Evolutionary conservation across 768 basidiomycete species (phyloP).

Genomic region (Leccinum longicurvipes): DNA sequence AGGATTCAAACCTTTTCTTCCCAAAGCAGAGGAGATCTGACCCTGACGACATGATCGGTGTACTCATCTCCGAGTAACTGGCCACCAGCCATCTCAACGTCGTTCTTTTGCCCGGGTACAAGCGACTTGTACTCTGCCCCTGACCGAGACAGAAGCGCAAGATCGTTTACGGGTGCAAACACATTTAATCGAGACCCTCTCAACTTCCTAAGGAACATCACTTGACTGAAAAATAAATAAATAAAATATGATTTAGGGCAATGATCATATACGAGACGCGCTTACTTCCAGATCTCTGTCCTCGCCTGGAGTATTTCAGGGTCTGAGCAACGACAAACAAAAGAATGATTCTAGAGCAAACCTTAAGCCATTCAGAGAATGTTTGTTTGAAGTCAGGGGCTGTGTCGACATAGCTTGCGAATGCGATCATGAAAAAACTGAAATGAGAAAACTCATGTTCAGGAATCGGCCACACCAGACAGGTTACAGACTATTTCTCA

Average conservation of each 20-base stretch:
- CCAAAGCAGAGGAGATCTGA: constrained; percentile 27
- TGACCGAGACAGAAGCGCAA: constrained; percentile 75
- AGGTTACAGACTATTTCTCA: constrained; percentile 80
- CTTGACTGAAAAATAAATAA: constrained; percentile 56
- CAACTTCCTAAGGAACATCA: constrained; percentile 79
- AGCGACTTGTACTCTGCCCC: constrained; percentile 54
- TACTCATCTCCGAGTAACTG: constrained; percentile 94
- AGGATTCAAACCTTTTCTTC: not conserved
- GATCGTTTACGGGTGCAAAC: constrained; percentile 89
- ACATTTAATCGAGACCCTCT: constrained; percentile 79
- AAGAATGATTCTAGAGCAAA: constrained; percentile 25
- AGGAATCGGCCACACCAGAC: not conserved
- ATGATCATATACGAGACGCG: constrained; percentile 3
- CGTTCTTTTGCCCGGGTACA: constrained; percentile 67
- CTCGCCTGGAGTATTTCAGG: constrained; percentile 46
- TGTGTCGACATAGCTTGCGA: constrained; percentile 82
- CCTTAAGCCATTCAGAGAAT: constrained; percentile 89
- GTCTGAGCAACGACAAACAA: not conserved
- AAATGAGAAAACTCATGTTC: not conserved
- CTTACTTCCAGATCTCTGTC: constrained; percentile 92
- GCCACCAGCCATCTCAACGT: constrained; percentile 72
- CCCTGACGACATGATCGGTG: constrained; percentile 90
- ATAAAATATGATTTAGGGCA: not conserved
- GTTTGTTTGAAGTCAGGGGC: constrained; percentile 58
- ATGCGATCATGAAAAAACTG: constrained; percentile 93